Percentiles rank a stretch among this genome's conserved stretches.
Evolutionary conservation across 2,329 filamentous ascomycete genomes (phyloP).

Genomic region (Pseudogymnoascus sp.): DNA sequence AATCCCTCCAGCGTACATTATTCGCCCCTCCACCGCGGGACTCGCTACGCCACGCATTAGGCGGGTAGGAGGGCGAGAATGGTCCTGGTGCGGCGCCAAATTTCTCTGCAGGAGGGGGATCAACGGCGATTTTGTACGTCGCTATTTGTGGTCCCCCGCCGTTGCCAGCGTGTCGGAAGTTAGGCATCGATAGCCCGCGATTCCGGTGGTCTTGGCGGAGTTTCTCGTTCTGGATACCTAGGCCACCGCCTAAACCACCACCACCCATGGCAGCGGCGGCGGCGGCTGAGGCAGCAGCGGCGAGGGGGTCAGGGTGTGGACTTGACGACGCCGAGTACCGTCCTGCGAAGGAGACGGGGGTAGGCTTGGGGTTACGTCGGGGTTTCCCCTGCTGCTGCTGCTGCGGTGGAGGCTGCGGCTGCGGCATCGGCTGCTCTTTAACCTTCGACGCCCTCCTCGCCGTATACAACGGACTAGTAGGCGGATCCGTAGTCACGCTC

Average conservation of each 20-base stretch:
- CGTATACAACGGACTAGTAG: background rate
- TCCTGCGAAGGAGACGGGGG: background rate
- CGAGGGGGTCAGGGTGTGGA: background rate
- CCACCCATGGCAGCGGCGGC: background rate
- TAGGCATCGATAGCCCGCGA: background rate
- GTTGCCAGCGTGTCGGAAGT: background rate
- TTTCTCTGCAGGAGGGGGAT: background rate
- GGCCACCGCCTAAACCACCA: background rate
- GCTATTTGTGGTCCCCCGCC: background rate
- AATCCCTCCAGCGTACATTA: constrained; percentile 17
- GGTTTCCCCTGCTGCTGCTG: background rate
- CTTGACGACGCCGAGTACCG: background rate
- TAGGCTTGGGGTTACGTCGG: background rate
- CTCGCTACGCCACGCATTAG: constrained; percentile 32
- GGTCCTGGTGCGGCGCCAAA: constrained; percentile 17
- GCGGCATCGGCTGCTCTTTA: background rate
- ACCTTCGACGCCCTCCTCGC: background rate
- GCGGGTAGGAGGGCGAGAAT: constrained; percentile 22
- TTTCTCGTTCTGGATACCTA: background rate
- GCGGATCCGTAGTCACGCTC: background rate
- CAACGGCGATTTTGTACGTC: constrained; percentile 16
- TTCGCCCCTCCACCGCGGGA: constrained; percentile 29
- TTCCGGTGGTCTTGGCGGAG: background rate
- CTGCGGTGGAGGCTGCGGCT: background rate
- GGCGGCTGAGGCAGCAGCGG: background rate